Conservation (phyloP, 495 filamentous ascomycete species). For the Extremus antarcticus region DNA sequence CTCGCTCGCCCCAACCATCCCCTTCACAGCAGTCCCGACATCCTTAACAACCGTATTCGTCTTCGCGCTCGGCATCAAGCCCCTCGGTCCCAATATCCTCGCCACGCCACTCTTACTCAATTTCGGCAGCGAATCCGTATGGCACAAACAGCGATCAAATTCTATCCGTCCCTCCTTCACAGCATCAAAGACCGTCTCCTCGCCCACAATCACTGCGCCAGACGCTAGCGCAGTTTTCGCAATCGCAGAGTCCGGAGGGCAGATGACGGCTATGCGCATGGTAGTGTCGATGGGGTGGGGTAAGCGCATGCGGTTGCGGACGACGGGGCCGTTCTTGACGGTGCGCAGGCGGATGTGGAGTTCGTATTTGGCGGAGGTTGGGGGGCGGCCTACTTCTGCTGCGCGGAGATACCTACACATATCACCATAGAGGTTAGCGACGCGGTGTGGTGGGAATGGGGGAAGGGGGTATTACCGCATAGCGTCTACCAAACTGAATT, state of each 20-base stretch:
- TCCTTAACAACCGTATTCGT: constrained; percentile 76
- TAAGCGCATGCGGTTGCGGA: constrained; percentile 78
- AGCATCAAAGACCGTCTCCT: constrained; percentile 70
- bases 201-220: constrained; percentile 73
- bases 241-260: constrained; percentile 59
- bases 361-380: constrained; percentile 71
- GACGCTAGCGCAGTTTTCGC: constrained; percentile 58
- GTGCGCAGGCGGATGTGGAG: constrained; percentile 68
- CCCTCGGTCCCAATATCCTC: constrained; percentile 72
- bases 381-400: constrained; percentile 75
- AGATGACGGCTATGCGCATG: constrained; percentile 76
- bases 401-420: constrained; percentile 79
- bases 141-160: constrained; percentile 84
- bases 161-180: constrained; percentile 64
- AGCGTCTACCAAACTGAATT: constrained; percentile 78
- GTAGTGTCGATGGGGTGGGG: constrained; percentile 82
- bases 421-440: not conserved
- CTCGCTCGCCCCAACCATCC: constrained; percentile 70
- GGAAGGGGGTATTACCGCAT: constrained; percentile 56
- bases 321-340: constrained; percentile 66
- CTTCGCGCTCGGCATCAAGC: constrained; percentile 86
- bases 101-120: constrained; percentile 70
- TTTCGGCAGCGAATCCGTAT: constrained; percentile 58
- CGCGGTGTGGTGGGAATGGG: not conserved
- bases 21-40: constrained; percentile 55